Evolutionary conservation across 176 grass and related monocot species (phyloP).

Genomic region (Cenchrus purpureus): DNA sequence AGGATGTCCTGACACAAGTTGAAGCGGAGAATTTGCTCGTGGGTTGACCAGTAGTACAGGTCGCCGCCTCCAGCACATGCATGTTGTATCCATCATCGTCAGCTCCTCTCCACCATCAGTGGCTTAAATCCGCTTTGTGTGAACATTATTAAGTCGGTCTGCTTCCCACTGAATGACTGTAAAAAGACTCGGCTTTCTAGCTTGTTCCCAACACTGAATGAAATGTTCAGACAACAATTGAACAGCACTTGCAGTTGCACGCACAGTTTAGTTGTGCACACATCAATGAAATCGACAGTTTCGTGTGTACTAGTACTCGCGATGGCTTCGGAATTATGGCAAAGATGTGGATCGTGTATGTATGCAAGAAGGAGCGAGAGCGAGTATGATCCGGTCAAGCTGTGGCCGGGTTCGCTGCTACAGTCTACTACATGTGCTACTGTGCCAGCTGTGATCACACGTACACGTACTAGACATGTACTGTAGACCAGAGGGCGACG

Average conservation of each 20-base stretch:
- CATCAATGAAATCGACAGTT: background rate
- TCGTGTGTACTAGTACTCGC: background rate
- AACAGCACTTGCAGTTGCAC: background rate
- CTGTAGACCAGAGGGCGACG: no score
- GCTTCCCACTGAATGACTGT: background rate
- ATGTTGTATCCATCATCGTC: background rate
- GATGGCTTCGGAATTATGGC: background rate
- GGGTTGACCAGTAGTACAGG: background rate
- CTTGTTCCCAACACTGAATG: background rate
- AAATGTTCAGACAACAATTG: background rate
- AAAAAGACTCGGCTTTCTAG: background rate
- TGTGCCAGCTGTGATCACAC: background rate
- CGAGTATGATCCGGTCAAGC: background rate
- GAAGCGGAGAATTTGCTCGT: constrained; percentile 5
- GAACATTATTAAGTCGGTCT: background rate
- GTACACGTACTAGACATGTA: background rate
- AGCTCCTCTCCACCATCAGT: background rate
- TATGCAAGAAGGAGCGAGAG: background rate
- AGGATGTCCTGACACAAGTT: constrained; percentile 42
- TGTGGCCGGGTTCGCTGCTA: background rate
- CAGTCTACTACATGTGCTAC: background rate
- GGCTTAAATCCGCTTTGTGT: background rate
- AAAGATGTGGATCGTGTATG: background rate
- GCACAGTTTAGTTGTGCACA: background rate
- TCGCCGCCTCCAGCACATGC: background rate